Evolutionary conservation across 257 asterid species (phyloP).

Genomic region (Eustoma russellianum): DNA sequence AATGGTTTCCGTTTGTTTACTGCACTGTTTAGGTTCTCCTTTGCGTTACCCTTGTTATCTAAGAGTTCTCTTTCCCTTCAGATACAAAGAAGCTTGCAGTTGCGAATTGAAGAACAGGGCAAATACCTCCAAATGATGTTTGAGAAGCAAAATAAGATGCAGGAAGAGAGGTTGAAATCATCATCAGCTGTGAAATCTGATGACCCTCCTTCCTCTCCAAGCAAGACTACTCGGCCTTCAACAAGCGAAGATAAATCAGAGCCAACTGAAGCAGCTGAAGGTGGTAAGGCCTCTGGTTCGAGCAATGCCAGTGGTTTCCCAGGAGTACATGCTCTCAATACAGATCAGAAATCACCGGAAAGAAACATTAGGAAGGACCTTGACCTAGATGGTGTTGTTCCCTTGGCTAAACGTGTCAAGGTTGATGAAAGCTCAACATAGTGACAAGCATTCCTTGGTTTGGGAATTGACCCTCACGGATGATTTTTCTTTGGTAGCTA

Average conservation of each 20-base stretch:
- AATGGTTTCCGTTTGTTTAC: too few relatives aligned
- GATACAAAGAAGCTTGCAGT: conserved; percentile 78
- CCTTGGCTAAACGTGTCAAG: conserved; percentile 37
- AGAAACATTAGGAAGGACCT: conserved; percentile 18
- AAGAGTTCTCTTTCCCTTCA: conserved; percentile 16
- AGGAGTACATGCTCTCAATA: conserved; percentile 9
- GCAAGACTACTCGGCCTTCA: conserved; percentile 18
- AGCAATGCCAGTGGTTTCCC: conserved; percentile 3
- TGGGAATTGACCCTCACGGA: neutral
- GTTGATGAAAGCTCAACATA: conserved; percentile 19
- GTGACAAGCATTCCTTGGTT: conserved; percentile 2
- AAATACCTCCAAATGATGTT: conserved; percentile 64
- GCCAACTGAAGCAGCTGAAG: conserved; percentile 13
- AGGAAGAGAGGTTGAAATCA: conserved; percentile 37
- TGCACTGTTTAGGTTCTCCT: too few relatives aligned
- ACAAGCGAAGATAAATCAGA: conserved; percentile 18
- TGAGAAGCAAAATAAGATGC: conserved; percentile 62
- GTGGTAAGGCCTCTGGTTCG: conserved; percentile 10
- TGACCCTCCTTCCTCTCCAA: conserved; percentile 18
- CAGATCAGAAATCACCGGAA: conserved; percentile 22
- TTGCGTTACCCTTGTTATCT: neutral
- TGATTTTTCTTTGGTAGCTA: neutral
- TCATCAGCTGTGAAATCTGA: conserved; percentile 19
- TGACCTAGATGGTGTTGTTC: conserved; percentile 15
- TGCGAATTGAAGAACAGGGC: conserved; percentile 86